These are phyloP conservation scores for Prinsepia uniflora DNA, from an alignment of 306 rosid species.

Conservation along the genomic window DNA sequence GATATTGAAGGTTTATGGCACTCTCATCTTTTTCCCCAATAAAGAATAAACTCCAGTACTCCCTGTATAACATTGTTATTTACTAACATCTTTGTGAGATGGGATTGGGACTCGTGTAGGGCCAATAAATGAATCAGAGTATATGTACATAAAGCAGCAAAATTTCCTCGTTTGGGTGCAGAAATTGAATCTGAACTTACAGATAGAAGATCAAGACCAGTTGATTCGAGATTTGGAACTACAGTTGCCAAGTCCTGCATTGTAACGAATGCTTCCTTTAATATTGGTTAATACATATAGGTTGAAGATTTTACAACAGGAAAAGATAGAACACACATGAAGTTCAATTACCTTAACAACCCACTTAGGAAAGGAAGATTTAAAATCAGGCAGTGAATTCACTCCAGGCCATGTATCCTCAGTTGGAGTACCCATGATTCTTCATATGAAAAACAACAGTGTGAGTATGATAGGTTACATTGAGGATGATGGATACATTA, in stretches of 20 bases:
- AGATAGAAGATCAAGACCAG: conserved; percentile 83
- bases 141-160: not conserved
- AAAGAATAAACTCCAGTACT: not conserved
- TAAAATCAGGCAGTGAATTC: conserved; percentile 92
- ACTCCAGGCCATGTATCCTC: conserved; percentile 99
- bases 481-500: conserved; percentile 3
- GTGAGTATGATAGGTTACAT: conserved; percentile 5
- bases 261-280: conserved; percentile 15
- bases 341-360: conserved; percentile 58
- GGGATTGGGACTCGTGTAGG: not conserved
- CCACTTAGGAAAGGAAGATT: conserved; percentile 94
- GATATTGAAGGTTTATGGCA: too few species aligned
- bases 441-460: conserved; percentile 37
- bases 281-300: conserved; percentile 5
- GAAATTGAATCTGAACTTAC: conserved; percentile 49
- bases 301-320: not conserved
- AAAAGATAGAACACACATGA: not conserved
- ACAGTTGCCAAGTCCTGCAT: conserved; percentile 69
- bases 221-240: conserved; percentile 80
- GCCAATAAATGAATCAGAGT: not conserved
- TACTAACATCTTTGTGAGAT: not conserved
- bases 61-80: not conserved
- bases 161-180: not conserved
- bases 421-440: conserved; percentile 89
- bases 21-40: not conserved